phyloP scores from a whole-genome alignment of 2,329 filamentous ascomycete genomes.

The Neodidymelliopsis sp. region DNA sequence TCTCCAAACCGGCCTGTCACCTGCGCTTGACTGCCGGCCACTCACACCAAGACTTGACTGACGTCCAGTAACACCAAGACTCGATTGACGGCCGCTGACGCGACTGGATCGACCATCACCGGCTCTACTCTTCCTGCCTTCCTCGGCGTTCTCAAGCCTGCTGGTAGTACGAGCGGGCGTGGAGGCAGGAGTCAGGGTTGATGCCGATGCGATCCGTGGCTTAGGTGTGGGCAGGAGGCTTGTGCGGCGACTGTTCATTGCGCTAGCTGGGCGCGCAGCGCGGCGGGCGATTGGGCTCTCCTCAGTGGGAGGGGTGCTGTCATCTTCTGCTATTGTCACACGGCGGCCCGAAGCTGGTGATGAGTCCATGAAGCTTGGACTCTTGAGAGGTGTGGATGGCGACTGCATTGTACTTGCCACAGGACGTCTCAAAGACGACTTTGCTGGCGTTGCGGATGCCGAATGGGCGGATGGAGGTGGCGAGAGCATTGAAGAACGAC shows the following conservation, averaged over 20 bases:
- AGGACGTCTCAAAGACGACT: conserved; percentile 36
- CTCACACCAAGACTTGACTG: conserved; percentile 27
- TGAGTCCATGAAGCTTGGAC: conserved; percentile 22
- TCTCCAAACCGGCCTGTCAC: conserved; percentile 35
- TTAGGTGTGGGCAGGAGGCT: conserved; percentile 42
- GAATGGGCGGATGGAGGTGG: conserved; percentile 35
- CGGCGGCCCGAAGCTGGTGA: conserved; percentile 36
- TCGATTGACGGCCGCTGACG: conserved; percentile 34
- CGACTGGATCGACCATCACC: conserved; percentile 35
- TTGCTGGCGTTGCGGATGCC: conserved; percentile 35
- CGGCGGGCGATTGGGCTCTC: conserved; percentile 42
- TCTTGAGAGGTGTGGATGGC: conserved; percentile 41
- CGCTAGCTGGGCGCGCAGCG: conserved; percentile 38
- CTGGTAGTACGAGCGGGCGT: conserved; percentile 32
- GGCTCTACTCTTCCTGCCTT: conserved; percentile 31
- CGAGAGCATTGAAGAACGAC: conserved; percentile 37
- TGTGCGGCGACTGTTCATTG: conserved; percentile 38
- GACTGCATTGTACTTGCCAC: conserved; percentile 39
- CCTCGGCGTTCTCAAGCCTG: conserved; percentile 34
- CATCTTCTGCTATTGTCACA: conserved; percentile 30
- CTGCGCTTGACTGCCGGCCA: conserved; percentile 26
- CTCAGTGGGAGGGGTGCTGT: conserved; percentile 29
- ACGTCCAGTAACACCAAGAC: conserved; percentile 20
- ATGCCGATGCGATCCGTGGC: conserved; percentile 33
- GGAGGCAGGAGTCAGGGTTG: conserved; percentile 21